Base-by-base conservation (phyloP, 441 rosid species). In the Syzygium syzygioides region DNA sequence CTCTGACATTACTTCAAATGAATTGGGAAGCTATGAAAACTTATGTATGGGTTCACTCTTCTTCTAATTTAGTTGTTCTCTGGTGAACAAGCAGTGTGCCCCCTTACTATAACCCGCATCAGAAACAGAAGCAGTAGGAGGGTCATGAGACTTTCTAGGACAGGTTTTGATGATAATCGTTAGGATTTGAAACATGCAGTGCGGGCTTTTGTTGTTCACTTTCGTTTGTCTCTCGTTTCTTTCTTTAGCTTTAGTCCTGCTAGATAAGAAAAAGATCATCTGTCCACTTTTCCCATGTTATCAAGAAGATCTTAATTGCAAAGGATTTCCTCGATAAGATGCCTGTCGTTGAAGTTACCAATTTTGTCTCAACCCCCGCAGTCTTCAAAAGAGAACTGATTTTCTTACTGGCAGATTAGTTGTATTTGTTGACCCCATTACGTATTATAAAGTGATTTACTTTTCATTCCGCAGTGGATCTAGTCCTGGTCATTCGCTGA, bases 401-500 rank as follows among this genome's bases (percentile, higher is more conserved):
- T 76, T 41, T 76, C n/a, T 37, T 37, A 37, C 18, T 11, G n/a
- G 52, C 52, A 37, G 83, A 76, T 76, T 41, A 41, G 17, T 76
- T 76, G 52, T 71, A 71, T 37, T 37, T 20, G 12, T 71, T 37
- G 28, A 23, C n/a, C 26, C 83, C 52, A 37, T 20, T 41, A 37
- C 18, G 9, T 23, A 41, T 76, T 76, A 37, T 76, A 41, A 37
- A 23, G 52, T 20, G 83, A 80, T 88, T 55, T 85, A 54, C 89
- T 86, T 90, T 79, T 91, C 84, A 68, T 88, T 90, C 79, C 89
- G 91, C 94, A 97, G 99, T 90, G 98, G 98, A 87, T 95, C 98
- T 86, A 92, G 95, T 92, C 92, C 94, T 23, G 93, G 98, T 88
- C 91, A 92, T 92, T 96, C 99, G 55, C 87, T 97, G 90, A 94